phyloP scores from a whole-genome alignment of 2,329 filamentous ascomycete species.

The Alternaria novae-zelandiae region DNA sequence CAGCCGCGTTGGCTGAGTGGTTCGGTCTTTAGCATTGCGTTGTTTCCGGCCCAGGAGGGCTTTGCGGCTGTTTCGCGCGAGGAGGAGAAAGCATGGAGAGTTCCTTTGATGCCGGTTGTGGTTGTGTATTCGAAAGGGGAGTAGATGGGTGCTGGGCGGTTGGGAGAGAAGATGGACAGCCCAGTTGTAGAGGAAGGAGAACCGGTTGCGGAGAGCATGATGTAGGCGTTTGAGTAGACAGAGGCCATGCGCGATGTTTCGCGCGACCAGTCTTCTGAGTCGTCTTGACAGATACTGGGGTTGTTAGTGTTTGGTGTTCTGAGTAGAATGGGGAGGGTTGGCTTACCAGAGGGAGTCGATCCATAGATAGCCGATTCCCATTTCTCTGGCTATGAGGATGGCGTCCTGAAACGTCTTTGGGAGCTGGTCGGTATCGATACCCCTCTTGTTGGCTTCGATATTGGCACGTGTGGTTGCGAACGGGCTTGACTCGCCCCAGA shows the following conservation, averaged over 20 bases:
- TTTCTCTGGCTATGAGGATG: neutral
- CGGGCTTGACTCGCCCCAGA: neutral
- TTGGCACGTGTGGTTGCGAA: neutral
- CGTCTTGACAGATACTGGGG: neutral
- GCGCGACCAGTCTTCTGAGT: neutral
- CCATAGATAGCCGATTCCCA: neutral
- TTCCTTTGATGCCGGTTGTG: neutral
- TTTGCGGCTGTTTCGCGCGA: neutral
- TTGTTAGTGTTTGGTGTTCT: neutral
- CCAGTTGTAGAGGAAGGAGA: neutral
- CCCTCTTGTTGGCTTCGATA: neutral
- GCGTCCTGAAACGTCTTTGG: neutral
- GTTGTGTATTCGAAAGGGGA: neutral
- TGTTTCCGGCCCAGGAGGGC: neutral
- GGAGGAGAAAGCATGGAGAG: neutral
- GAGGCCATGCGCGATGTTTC: neutral
- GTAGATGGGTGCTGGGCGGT: neutral
- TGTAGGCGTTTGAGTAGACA: slow-evolving; percentile 2
- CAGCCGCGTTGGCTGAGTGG: neutral
- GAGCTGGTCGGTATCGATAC: neutral
- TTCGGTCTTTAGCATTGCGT: neutral
- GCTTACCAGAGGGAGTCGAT: neutral
- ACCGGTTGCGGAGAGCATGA: slow-evolving; percentile 4
- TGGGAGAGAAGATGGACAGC: neutral
- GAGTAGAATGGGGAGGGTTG: no score